Evolutionary conservation across 495 filamentous ascomycete species (phyloP).

Genomic region (Venustampulla echinocandica): DNA sequence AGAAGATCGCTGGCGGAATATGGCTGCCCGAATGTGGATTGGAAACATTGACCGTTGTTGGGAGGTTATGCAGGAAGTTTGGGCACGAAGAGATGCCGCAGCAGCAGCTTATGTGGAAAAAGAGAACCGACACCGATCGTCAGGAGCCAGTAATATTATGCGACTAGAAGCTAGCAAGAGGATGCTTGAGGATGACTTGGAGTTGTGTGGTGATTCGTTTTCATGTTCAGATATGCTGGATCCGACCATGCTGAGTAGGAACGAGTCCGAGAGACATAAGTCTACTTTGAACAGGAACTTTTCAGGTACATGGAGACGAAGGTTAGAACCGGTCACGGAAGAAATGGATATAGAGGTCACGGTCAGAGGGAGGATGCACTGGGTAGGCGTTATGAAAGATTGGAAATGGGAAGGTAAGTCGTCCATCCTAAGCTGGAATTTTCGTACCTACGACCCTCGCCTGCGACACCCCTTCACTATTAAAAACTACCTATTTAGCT

Average conservation of each 20-base stretch:
- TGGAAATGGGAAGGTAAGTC: constrained; percentile 69
- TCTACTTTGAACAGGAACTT: constrained; percentile 4
- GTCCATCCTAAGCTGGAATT: neutral
- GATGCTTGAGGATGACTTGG: constrained; percentile 22
- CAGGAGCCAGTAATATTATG: constrained; percentile 6
- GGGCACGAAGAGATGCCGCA: constrained; percentile 42
- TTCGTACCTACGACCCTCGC: neutral
- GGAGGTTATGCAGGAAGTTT: constrained; percentile 48
- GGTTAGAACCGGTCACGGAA: constrained; percentile 25
- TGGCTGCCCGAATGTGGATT: constrained; percentile 58
- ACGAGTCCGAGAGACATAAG: constrained; percentile 6
- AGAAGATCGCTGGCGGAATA: constrained; percentile 51
- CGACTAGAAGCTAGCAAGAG: constrained; percentile 18
- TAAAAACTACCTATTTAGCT: neutral
- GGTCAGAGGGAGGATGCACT: constrained; percentile 60
- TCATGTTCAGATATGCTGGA: constrained; percentile 21
- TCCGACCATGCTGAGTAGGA: neutral
- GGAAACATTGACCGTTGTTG: constrained; percentile 61
- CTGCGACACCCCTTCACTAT: constrained; percentile 6
- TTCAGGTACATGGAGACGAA: constrained; percentile 5
- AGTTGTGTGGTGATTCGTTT: constrained; percentile 19
- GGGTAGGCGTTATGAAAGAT: constrained; percentile 73
- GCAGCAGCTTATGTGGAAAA: constrained; percentile 24
- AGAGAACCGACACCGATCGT: constrained; percentile 20
- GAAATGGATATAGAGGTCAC: constrained; percentile 56